Base-by-base conservation (phyloP, 2,329 filamentous ascomycete species). In the Colletotrichum lini region DNA sequence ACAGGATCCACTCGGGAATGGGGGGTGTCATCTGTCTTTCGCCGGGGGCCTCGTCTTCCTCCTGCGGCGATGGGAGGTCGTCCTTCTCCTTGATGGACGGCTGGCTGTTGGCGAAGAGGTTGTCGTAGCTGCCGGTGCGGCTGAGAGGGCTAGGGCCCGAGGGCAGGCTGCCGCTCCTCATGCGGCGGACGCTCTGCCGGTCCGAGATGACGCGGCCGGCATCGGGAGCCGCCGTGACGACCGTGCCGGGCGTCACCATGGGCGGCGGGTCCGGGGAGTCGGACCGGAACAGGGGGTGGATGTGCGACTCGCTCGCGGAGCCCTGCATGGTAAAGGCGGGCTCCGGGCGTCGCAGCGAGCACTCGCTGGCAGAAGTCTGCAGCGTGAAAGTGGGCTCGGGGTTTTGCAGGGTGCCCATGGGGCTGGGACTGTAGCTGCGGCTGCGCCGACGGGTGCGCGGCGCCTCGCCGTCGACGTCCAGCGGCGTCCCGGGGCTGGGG, bases 221-320 rank as follows among this genome's bases (percentile, higher is more conserved):
- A 50, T 91, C 87, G 0, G 92, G 92, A 3, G 92, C 91, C 0
- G 92, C 93, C 13, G 90, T 84, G 59, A 95, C 91, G 18, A 91
- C 86, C 0, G 93, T 95, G 0, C 92, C 91, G 0, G 92, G 90
- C 0, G 91, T 93, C 1, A 88, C 86, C 7, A 89, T 81, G 0
- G 92, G 89, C 1, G 92, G 90, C 9, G 92, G 92, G 1, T 85
- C 87, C 0, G 91, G 91, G 50, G 90, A 93, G 77, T 94, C 92
- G 7, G 91, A 91, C 70, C 93, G 87, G 83, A 95, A 95, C 3
- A 95, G 86, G 10, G 93, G 93, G 79, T 95, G 93, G 56, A 95
- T 94, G 77, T 94, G 90, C 4, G 90, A 85, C 78, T 95, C 92
- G 76, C 86, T 86, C 60, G 77, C 83, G 3, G 75, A 81, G 3